Evolutionary conservation across 805 yeast genomes (phyloP).

Genomic region (Candida glaebosa): DNA sequence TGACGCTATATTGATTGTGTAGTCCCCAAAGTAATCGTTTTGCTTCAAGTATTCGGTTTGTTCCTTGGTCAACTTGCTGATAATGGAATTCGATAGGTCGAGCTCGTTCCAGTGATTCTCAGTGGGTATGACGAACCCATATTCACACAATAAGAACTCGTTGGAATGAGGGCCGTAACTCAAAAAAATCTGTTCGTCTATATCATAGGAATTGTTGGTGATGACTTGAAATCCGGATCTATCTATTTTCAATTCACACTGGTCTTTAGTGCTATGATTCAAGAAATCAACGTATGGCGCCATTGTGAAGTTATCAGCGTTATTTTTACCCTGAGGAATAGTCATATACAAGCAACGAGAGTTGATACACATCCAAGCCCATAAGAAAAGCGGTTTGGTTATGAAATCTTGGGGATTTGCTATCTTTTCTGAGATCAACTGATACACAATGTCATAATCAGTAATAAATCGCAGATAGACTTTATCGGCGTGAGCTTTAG

Average conservation of each 20-base stretch:
- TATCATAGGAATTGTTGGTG: slow-evolving; percentile 25
- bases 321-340: slow-evolving; percentile 49
- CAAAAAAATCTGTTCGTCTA: slow-evolving; percentile 58
- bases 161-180: slow-evolving; percentile 90
- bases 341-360: slow-evolving; percentile 86
- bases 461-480: slow-evolving; percentile 40
- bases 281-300: slow-evolving; percentile 90
- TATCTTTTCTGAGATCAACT: slow-evolving; percentile 12
- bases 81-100: slow-evolving; percentile 53
- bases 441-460: slow-evolving; percentile 42
- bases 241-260: slow-evolving; percentile 49
- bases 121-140: slow-evolving; percentile 63
- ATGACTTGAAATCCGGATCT: slow-evolving; percentile 51
- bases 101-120: slow-evolving; percentile 66
- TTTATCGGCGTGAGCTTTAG: slow-evolving; percentile 34
- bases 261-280: slow-evolving; percentile 62
- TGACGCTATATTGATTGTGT: slow-evolving; percentile 52
- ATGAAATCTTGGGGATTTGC: slow-evolving; percentile 7
- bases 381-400: slow-evolving; percentile 37
- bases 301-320: slow-evolving; percentile 73
- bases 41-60: slow-evolving; percentile 47
- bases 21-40: slow-evolving; percentile 66
- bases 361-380: slow-evolving; percentile 86
- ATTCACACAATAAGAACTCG: slow-evolving; percentile 77
- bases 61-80: slow-evolving; percentile 25